Conservation (phyloP, 2,329 filamentous ascomycete genomes). For the Lasiodiplodia hormozganensis region DNA sequence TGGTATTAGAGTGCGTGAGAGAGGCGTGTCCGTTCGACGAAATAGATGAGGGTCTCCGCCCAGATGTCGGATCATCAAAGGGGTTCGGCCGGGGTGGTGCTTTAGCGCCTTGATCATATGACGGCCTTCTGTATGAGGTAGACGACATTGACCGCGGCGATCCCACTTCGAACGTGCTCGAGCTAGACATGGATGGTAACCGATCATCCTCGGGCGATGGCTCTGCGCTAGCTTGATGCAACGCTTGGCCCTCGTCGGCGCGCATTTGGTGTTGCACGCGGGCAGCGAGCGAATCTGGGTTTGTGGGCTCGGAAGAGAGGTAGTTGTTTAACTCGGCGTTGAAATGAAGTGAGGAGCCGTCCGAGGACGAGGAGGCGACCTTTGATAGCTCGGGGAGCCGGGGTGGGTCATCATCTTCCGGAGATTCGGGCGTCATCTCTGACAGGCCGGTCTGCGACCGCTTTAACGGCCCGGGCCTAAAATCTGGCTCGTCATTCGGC, state of each 20-base stretch:
- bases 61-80: slow-evolving; percentile 27
- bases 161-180: slow-evolving; percentile 38
- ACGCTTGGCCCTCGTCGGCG: slow-evolving; percentile 58
- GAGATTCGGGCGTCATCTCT: slow-evolving; percentile 34
- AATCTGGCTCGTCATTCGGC: slow-evolving; percentile 40
- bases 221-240: slow-evolving; percentile 53
- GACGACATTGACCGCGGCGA: slow-evolving; percentile 33
- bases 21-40: slow-evolving; percentile 22
- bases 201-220: slow-evolving; percentile 34
- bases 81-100: slow-evolving; percentile 22
- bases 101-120: slow-evolving; percentile 28
- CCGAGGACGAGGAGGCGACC: slow-evolving; percentile 28
- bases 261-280: slow-evolving; percentile 59
- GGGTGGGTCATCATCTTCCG: slow-evolving; percentile 55
- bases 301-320: slow-evolving; percentile 40
- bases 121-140: slow-evolving; percentile 27
- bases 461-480: slow-evolving; percentile 56
- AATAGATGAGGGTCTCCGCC: slow-evolving; percentile 25
- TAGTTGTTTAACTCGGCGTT: slow-evolving; percentile 38
- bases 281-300: slow-evolving; percentile 54
- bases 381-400: slow-evolving; percentile 34
- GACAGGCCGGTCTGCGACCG: slow-evolving; percentile 64
- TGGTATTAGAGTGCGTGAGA: slow-evolving; percentile 25
- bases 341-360: slow-evolving; percentile 39
- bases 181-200: slow-evolving; percentile 42